phyloP scores from a whole-genome alignment of 2,329 filamentous ascomycete species.

The Cercospora sp. region DNA sequence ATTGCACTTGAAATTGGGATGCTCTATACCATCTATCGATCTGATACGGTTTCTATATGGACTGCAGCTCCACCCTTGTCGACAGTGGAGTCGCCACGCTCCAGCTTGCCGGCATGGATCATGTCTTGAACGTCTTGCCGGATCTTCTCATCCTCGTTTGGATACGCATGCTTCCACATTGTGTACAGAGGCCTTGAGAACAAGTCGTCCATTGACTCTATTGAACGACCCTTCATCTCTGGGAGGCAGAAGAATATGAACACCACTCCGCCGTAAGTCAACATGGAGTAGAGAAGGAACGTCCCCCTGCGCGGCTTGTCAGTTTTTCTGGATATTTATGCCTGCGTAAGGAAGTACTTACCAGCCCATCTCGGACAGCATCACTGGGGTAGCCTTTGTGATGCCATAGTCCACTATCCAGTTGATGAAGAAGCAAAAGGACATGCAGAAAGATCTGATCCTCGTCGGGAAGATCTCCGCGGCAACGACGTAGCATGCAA shows the following conservation, averaged over 20 bases:
- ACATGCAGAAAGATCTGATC: constrained; percentile 27
- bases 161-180: constrained; percentile 27
- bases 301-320: constrained; percentile 10
- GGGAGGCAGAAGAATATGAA: constrained; percentile 28
- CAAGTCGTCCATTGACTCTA: constrained; percentile 30
- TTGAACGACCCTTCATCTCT: constrained; percentile 25
- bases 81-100: constrained; percentile 11
- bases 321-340: background rate
- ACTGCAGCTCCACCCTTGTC: constrained; percentile 9
- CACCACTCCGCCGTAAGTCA: constrained; percentile 24
- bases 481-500: constrained; percentile 25
- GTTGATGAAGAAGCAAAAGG: constrained; percentile 29
- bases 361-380: constrained; percentile 26
- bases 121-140: constrained; percentile 25
- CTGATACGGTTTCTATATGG: constrained; percentile 12
- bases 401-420: constrained; percentile 30
- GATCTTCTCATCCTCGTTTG: constrained; percentile 28
- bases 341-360: background rate
- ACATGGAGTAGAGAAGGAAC: constrained; percentile 25
- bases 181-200: constrained; percentile 25
- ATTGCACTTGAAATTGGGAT: background rate
- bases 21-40: background rate
- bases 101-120: constrained; percentile 18
- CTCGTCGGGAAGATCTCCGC: constrained; percentile 27
- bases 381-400: constrained; percentile 24